phyloP scores from a whole-genome alignment of 305 asterid genomes.

The Fraxinus platypoda region DNA sequence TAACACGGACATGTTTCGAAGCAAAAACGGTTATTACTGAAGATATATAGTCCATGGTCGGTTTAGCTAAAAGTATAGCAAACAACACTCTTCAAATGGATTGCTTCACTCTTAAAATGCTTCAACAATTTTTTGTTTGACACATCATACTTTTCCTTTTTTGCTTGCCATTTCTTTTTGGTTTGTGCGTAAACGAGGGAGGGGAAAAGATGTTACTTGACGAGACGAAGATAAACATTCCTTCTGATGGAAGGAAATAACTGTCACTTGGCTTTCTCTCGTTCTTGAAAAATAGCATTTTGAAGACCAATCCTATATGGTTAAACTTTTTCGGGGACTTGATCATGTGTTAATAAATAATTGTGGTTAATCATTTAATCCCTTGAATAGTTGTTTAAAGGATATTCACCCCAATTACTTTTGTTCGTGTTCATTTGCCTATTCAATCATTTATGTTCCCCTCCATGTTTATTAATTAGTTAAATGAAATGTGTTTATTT shows the following conservation, averaged over 20 bases:
- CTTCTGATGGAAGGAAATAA: not conserved
- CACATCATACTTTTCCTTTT: not conserved
- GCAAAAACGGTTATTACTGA: conserved; percentile 12
- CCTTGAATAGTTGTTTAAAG: too few species aligned
- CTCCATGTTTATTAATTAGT: not conserved
- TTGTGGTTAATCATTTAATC: too few species aligned
- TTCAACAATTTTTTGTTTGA: not conserved
- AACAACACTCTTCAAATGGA: not conserved
- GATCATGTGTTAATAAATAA: too few species aligned
- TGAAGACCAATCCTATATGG: not conserved
- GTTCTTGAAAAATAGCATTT: not conserved
- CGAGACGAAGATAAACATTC: not conserved
- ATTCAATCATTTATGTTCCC: not conserved
- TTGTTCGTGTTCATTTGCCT: not conserved
- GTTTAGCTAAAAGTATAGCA: not conserved
- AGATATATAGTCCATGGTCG: not conserved
- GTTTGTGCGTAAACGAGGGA: not conserved
- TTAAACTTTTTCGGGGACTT: not conserved
- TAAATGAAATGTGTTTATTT: not conserved
- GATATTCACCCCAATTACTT: too few species aligned
- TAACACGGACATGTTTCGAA: not conserved
- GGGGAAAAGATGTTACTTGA: not conserved
- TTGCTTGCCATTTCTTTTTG: not conserved
- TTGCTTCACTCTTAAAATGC: not conserved
- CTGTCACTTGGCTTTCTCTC: not conserved